Evolutionary conservation across 192 early-diverging fungal genomes (phyloP).

Genomic region (Nowakowskiella sp.): DNA sequence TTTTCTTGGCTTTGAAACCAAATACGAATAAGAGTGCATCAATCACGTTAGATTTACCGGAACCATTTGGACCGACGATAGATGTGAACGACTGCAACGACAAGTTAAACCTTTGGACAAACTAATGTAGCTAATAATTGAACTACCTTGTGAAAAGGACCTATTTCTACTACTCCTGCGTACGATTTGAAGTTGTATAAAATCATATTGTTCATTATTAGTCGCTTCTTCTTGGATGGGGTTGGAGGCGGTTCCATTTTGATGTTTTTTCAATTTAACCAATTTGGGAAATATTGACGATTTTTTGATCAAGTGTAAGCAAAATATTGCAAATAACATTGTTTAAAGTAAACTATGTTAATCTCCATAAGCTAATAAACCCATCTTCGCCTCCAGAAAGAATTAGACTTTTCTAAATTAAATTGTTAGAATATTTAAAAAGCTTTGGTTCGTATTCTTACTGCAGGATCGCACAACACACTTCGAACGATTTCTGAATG

Average conservation of each 20-base stretch:
- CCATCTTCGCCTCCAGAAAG: no score
- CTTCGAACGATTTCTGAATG: slow-evolving; percentile 84
- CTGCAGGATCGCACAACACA: no score
- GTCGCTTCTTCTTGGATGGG: slow-evolving; percentile 22
- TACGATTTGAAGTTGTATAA: slow-evolving; percentile 97
- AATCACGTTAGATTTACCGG: slow-evolving; percentile 98
- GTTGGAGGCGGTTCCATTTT: no score
- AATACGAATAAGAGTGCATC: slow-evolving; percentile 97
- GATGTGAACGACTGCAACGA: slow-evolving; percentile 56
- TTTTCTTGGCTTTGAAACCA: slow-evolving; percentile 94
- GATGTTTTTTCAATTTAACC: no score
- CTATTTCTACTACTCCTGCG: slow-evolving; percentile 80
- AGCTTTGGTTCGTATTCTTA: no score
- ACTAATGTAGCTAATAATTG: background rate
- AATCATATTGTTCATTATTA: slow-evolving; percentile 76
- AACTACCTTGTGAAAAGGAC: slow-evolving; percentile 90
- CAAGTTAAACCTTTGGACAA: background rate
- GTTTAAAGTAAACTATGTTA: no score
- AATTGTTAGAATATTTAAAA: no score
- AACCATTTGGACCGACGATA: slow-evolving; percentile 95
- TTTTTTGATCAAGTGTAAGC: no score
- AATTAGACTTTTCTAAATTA: no score
- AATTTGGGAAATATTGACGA: no score
- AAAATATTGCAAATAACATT: no score
- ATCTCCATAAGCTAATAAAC: no score